These are phyloP conservation scores for Colletotrichum ledebouriae DNA, from an alignment of 2,329 filamentous ascomycete genomes.

Conservation along the genomic window DNA sequence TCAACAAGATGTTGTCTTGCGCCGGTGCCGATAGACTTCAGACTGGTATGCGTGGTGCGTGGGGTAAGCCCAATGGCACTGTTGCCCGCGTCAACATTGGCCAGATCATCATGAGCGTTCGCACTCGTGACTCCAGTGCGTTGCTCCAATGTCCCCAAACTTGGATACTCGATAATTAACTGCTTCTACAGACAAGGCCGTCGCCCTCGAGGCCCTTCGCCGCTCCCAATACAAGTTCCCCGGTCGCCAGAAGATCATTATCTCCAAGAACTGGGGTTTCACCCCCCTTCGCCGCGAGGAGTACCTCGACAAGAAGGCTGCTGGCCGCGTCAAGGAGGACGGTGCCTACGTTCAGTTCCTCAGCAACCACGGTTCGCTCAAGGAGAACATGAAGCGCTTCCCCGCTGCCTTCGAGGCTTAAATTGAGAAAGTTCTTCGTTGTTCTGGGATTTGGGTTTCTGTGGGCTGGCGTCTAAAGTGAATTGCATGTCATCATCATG, in stretches of 20 bases:
- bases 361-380: conserved; percentile 88
- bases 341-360: conserved; percentile 99
- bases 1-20: conserved; percentile 99
- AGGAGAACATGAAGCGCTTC: conserved; percentile 93
- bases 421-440: conserved; percentile 46
- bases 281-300: conserved; percentile 97
- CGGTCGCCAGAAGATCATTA: conserved; percentile 99
- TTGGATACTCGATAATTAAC: conserved; percentile 46
- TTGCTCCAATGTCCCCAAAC: conserved; percentile 46
- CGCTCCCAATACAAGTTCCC: conserved; percentile 99
- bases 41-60: conserved; percentile 99
- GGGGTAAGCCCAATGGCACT: conserved; percentile 98
- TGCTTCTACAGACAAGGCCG: conserved; percentile 77
- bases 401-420: conserved; percentile 86
- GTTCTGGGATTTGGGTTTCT: conserved; percentile 55
- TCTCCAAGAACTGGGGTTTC: conserved; percentile 99
- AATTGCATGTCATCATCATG: conserved; percentile 56
- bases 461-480: conserved; percentile 58
- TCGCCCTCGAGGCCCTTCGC: conserved; percentile 97
- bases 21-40: conserved; percentile 99
- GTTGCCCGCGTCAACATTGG: conserved; percentile 99
- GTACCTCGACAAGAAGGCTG: conserved; percentile 95
- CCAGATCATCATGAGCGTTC: conserved; percentile 97
- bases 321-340: conserved; percentile 93
- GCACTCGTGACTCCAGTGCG: conserved; percentile 93